These are phyloP conservation scores for Lycium barbarum DNA, from an alignment of 257 asterid species.

Conservation along the genomic window DNA sequence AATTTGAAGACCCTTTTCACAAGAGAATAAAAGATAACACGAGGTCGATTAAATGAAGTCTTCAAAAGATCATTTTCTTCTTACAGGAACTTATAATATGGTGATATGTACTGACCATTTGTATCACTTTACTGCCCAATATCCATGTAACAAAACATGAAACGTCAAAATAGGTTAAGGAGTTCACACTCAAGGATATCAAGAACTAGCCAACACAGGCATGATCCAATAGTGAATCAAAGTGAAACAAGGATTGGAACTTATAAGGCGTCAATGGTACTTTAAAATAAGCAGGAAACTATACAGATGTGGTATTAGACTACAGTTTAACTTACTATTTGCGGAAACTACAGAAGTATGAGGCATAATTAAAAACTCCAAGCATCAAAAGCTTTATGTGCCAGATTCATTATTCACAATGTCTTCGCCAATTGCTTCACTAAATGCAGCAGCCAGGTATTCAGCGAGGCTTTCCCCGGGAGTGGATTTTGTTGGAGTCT, in stretches of 20 bases:
- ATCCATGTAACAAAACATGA: background rate
- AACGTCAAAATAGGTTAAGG: background rate
- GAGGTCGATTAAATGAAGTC: no score
- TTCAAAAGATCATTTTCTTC: no score
- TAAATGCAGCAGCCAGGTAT: constrained; percentile 71
- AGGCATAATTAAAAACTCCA: constrained; percentile 12
- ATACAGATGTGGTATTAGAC: constrained; percentile 1
- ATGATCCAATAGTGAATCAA: no score
- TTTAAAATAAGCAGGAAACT: constrained; percentile 8
- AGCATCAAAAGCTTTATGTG: constrained; percentile 32
- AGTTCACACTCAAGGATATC: background rate
- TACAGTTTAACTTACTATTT: background rate
- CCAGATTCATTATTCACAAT: constrained; percentile 35
- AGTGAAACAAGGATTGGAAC: background rate
- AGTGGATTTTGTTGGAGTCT: constrained; percentile 38
- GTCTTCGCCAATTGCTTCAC: constrained; percentile 46
- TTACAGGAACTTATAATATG: background rate
- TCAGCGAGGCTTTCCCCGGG: constrained; percentile 75
- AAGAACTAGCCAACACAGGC: background rate
- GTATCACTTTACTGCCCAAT: background rate
- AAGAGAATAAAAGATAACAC: no score
- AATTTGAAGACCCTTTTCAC: no score
- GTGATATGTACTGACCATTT: no score
- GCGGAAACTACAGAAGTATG: background rate
- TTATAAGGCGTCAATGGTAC: background rate